Evolutionary conservation across 2,329 filamentous ascomycete species (phyloP).

Genomic region (Corniculantispora saksenae): DNA sequence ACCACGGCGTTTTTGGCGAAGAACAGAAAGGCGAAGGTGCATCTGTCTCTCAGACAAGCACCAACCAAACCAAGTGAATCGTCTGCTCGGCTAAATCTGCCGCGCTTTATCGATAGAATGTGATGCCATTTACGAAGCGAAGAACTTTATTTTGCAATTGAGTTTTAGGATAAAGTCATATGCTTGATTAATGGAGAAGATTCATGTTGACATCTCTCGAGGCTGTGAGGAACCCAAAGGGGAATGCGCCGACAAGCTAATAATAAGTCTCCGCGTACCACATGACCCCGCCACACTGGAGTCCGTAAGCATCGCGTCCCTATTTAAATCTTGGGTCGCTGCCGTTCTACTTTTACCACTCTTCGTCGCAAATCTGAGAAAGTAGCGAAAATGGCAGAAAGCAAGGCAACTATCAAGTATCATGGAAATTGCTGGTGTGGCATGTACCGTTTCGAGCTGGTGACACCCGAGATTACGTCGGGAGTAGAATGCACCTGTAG

Average conservation of each 20-base stretch:
- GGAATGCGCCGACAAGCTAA: no score
- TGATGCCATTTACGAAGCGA: neutral
- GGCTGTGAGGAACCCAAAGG: no score
- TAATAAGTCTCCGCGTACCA: no score
- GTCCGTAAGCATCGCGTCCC: no score
- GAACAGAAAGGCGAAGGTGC: neutral
- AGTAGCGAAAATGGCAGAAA: neutral
- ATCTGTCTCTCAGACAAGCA: neutral
- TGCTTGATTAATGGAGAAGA: no score
- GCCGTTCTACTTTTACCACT: no score
- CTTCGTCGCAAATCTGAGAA: no score
- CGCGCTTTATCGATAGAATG: neutral
- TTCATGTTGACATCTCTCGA: no score
- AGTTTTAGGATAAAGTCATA: no score
- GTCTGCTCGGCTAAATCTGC: neutral
- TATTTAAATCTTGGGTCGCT: no score
- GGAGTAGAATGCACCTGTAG: constrained; percentile 27
- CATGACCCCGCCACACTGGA: no score
- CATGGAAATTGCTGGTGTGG: constrained; percentile 35
- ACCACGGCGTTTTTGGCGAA: constrained; percentile 21
- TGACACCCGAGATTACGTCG: constrained; percentile 9
- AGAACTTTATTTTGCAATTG: no score
- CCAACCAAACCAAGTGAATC: neutral
- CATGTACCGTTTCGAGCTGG: constrained; percentile 28
- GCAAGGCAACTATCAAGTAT: neutral